These are phyloP conservation scores for Albophoma yamanashiensis DNA, from an alignment of 2,329 filamentous ascomycete genomes.

Conservation along the genomic window DNA sequence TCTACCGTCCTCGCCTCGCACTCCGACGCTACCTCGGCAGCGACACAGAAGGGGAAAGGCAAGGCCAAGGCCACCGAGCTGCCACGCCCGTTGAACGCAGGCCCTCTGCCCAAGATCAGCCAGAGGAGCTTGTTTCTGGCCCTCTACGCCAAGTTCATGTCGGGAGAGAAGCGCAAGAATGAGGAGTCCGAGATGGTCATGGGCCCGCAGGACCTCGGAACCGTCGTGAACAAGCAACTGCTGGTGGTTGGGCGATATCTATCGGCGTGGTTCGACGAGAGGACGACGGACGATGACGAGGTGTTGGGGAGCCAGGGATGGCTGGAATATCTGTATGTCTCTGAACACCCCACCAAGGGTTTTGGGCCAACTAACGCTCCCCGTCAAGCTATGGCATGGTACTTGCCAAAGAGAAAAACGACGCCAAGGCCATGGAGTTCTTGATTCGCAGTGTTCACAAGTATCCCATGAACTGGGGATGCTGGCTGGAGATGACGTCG, in stretches of 20 bases:
- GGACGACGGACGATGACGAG: slow-evolving; percentile 46
- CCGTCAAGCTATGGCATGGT: slow-evolving; percentile 69
- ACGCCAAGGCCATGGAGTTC: slow-evolving; percentile 73
- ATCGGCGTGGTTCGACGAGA: slow-evolving; percentile 68
- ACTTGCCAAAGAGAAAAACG: slow-evolving; percentile 82
- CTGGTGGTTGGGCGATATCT: slow-evolving; percentile 64
- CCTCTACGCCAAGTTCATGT: slow-evolving; percentile 84
- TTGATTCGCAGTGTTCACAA: slow-evolving; percentile 80
- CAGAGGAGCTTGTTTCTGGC: slow-evolving; percentile 89
- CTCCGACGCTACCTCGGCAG: slow-evolving; percentile 21
- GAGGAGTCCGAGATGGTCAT: slow-evolving; percentile 97
- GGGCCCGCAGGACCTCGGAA: slow-evolving; percentile 81
- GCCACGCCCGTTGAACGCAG: slow-evolving; percentile 10
- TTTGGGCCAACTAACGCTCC: not conserved
- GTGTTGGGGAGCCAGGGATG: slow-evolving; percentile 69
- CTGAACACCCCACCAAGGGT: not conserved
- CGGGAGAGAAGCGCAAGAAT: slow-evolving; percentile 91
- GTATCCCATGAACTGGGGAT: slow-evolving; percentile 94
- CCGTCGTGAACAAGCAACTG: slow-evolving; percentile 77
- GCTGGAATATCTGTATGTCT: slow-evolving; percentile 65
- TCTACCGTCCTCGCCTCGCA: slow-evolving; percentile 49
- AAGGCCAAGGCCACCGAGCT: slow-evolving; percentile 32
- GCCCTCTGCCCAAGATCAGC: slow-evolving; percentile 50
- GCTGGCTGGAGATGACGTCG: slow-evolving; percentile 85
- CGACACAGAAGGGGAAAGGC: slow-evolving; percentile 46